Evolutionary conservation across 352 stramenopile genomes (phyloP).

Genomic region (Albugo candida): DNA sequence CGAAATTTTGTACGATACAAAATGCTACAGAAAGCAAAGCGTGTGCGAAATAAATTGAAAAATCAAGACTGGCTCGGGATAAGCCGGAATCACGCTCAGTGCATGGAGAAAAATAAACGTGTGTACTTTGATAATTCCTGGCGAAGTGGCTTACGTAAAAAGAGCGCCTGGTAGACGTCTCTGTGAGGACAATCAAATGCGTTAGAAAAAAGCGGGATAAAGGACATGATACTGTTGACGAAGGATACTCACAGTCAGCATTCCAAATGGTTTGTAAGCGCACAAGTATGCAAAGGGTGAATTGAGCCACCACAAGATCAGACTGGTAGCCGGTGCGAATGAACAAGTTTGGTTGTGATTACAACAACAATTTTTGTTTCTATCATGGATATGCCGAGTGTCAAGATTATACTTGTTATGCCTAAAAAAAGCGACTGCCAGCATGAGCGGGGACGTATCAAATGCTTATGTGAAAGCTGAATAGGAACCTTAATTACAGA

Average conservation of each 20-base stretch:
- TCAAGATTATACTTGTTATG: neutral
- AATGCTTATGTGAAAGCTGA: too few species aligned
- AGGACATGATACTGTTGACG: neutral
- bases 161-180: neutral
- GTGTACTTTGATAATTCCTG: neutral
- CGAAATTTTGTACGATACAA: neutral
- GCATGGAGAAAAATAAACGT: too few species aligned
- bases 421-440: too few species aligned
- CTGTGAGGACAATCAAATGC: neutral
- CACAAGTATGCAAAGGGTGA: neutral
- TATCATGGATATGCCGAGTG: neutral
- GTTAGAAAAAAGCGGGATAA: neutral
- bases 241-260: neutral
- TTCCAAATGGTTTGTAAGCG: neutral
- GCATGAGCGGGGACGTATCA: too few species aligned
- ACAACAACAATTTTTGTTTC: neutral
- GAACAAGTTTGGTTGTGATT: neutral
- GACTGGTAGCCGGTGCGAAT: neutral
- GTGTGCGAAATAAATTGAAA: neutral
- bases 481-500: too few species aligned
- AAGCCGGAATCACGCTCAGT: neutral
- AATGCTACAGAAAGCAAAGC: neutral
- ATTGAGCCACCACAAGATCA: neutral
- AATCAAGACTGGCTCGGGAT: neutral
- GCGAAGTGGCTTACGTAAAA: neutral